Evolutionary conservation across 345 rosid species (phyloP).

Genomic region (Passiflora organensis): DNA sequence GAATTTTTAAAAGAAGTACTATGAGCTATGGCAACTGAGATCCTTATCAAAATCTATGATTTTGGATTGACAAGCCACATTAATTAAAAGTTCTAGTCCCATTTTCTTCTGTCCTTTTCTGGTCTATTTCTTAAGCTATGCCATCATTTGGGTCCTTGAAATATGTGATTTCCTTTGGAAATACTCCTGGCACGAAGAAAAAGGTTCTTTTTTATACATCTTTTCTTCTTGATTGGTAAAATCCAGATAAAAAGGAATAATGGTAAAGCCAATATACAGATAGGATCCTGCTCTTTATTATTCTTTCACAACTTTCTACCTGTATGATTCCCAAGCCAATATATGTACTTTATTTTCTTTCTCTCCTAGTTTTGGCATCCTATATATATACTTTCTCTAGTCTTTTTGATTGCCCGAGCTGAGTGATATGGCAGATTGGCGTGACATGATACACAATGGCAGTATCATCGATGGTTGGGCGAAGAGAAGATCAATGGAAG

Average conservation of each 20-base stretch:
- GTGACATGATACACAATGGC: slow-evolving; percentile 22
- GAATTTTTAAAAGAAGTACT: too few relatives aligned
- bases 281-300: slow-evolving; percentile 47
- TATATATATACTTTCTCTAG: too few relatives aligned
- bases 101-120: slow-evolving; percentile 15
- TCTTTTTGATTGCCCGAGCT: too few relatives aligned
- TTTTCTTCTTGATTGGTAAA: too few relatives aligned
- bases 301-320: slow-evolving; percentile 24
- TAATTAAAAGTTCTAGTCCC: not conserved
- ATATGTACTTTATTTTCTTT: too few relatives aligned
- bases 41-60: not conserved
- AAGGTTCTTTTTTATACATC: slow-evolving; percentile 11
- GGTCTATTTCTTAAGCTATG: slow-evolving; percentile 23
- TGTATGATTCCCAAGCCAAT: slow-evolving; percentile 28
- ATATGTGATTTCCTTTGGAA: slow-evolving; percentile 28
- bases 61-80: slow-evolving; percentile 1
- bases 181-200: too few relatives aligned
- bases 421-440: slow-evolving; percentile 41
- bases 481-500: slow-evolving; percentile 19
- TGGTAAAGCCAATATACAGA: slow-evolving; percentile 29
- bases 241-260: too few relatives aligned
- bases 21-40: too few relatives aligned
- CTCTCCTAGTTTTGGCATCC: too few relatives aligned
- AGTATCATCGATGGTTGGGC: slow-evolving; percentile 10
- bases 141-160: slow-evolving; percentile 22